These are phyloP conservation scores for Aspergillus chevalieri DNA, from an alignment of 2,329 filamentous ascomycete genomes.

Conservation along the genomic window DNA sequence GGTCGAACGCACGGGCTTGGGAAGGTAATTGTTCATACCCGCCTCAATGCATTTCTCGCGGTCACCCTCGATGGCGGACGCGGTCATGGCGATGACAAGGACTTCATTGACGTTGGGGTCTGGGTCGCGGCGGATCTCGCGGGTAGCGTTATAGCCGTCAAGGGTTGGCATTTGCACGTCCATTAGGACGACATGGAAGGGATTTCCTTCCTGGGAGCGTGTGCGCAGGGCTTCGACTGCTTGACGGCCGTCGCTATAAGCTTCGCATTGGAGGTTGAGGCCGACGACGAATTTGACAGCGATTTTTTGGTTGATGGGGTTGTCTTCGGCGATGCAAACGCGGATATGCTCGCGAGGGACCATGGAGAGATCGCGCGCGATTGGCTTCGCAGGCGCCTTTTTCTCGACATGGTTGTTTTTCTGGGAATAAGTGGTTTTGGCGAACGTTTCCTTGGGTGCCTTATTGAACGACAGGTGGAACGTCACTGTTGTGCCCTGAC, in stretches of 20 bases:
- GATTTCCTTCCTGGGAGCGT: slow-evolving; percentile 63
- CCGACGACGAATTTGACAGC: slow-evolving; percentile 84
- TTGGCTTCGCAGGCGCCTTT: slow-evolving; percentile 38
- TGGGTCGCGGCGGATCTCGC: slow-evolving; percentile 69
- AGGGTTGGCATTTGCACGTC: slow-evolving; percentile 94
- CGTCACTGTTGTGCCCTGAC: slow-evolving; percentile 55
- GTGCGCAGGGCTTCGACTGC: slow-evolving; percentile 78
- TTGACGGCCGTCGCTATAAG: slow-evolving; percentile 82
- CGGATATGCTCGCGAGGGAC: slow-evolving; percentile 72
- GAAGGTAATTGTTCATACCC: slow-evolving; percentile 96
- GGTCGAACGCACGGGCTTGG: slow-evolving; percentile 87
- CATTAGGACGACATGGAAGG: slow-evolving; percentile 90
- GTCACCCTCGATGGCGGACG: slow-evolving; percentile 88
- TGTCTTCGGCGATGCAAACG: slow-evolving; percentile 92
- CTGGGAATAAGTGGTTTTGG: slow-evolving; percentile 53
- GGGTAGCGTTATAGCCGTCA: slow-evolving; percentile 87
- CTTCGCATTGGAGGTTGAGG: slow-evolving; percentile 78
- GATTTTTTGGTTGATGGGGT: slow-evolving; percentile 89
- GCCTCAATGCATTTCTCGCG: slow-evolving; percentile 91
- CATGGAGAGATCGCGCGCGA: slow-evolving; percentile 61
- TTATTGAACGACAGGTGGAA: slow-evolving; percentile 86
- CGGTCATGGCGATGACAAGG: slow-evolving; percentile 96
- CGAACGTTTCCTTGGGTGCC: slow-evolving; percentile 54
- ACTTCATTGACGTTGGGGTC: slow-evolving; percentile 72
- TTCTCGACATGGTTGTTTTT: slow-evolving; percentile 34